phyloP scores from a whole-genome alignment of 495 filamentous ascomycete species.

The Penicillium bialowiezense region DNA sequence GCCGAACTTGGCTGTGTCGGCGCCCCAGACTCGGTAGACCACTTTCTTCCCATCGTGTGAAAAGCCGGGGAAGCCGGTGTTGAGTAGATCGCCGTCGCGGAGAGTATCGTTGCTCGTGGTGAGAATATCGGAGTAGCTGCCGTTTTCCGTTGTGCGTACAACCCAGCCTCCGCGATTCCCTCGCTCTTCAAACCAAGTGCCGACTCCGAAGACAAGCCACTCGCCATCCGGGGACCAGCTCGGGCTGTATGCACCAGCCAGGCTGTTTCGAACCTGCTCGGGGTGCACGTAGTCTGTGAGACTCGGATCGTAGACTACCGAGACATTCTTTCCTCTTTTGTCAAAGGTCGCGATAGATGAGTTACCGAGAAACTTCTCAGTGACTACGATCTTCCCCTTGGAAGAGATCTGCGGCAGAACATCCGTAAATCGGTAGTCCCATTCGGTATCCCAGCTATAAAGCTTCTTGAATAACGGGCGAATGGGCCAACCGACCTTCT shows the following conservation, averaged over 20 bases:
- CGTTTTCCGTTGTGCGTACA: constrained; percentile 20
- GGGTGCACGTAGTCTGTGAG: neutral
- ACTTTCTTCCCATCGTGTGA: constrained; percentile 28
- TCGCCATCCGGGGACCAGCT: constrained; percentile 29
- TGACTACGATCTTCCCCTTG: constrained; percentile 22
- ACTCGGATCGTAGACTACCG: constrained; percentile 11
- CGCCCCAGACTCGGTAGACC: constrained; percentile 33
- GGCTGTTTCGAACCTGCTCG: neutral
- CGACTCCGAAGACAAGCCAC: constrained; percentile 30
- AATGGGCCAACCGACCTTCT: constrained; percentile 22
- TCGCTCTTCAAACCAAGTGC: constrained; percentile 30
- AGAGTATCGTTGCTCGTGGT: constrained; percentile 14
- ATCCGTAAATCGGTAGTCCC: constrained; percentile 37
- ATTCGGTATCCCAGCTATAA: constrained; percentile 28
- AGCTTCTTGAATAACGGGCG: constrained; percentile 27
- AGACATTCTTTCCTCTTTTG: constrained; percentile 8
- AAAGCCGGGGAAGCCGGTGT: constrained; percentile 29
- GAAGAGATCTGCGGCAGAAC: constrained; percentile 28
- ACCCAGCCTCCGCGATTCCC: constrained; percentile 21
- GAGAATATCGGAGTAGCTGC: constrained; percentile 21
- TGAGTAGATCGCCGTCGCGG: constrained; percentile 11
- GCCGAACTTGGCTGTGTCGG: constrained; percentile 4
- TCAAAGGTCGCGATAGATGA: constrained; percentile 22
- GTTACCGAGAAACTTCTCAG: constrained; percentile 28
- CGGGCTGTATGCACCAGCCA: constrained; percentile 26